Evolutionary conservation across 768 basidiomycete genomes (phyloP).

Genomic region (Russula earlei): DNA sequence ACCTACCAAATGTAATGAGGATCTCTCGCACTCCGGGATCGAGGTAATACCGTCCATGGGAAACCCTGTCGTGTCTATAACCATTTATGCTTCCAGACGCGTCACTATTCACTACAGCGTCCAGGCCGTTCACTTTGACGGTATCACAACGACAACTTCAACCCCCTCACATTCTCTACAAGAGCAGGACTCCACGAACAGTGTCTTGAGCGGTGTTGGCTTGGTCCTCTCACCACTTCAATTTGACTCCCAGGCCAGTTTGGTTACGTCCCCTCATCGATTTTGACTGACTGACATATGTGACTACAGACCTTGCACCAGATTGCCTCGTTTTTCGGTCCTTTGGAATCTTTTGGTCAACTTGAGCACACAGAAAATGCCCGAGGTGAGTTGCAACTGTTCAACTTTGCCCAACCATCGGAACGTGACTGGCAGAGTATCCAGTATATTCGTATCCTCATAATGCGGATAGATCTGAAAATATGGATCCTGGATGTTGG

Average conservation of each 20-base stretch:
- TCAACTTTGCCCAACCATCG: neutral
- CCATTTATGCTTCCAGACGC: constrained; percentile 28
- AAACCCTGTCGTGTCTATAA: neutral
- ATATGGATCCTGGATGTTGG: constrained; percentile 58
- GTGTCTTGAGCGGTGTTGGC: constrained; percentile 24
- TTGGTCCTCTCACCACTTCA: constrained; percentile 48
- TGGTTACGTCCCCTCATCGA: neutral
- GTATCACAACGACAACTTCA: neutral
- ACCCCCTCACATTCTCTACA: neutral
- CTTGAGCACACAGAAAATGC: constrained; percentile 10
- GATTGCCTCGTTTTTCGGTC: constrained; percentile 53
- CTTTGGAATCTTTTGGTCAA: constrained; percentile 44
- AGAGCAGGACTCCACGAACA: constrained; percentile 15
- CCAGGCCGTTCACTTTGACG: neutral
- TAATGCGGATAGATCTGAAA: constrained; percentile 39
- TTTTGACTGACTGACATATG: neutral
- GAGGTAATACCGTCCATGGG: constrained; percentile 33
- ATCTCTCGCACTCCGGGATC: constrained; percentile 43
- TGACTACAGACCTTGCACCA: constrained; percentile 38
- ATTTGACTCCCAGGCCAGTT: constrained; percentile 49
- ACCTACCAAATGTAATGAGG: constrained; percentile 50
- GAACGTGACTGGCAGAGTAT: neutral
- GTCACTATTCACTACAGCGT: constrained; percentile 9
- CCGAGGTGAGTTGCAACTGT: constrained; percentile 2
- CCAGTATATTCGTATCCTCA: constrained; percentile 35